A percentile compares a stretch with the other conserved stretches of the same genome.
These are phyloP conservation scores for Daedaleopsis sinensis DNA, from an alignment of 768 basidiomycete species.

Conservation along the genomic window DNA sequence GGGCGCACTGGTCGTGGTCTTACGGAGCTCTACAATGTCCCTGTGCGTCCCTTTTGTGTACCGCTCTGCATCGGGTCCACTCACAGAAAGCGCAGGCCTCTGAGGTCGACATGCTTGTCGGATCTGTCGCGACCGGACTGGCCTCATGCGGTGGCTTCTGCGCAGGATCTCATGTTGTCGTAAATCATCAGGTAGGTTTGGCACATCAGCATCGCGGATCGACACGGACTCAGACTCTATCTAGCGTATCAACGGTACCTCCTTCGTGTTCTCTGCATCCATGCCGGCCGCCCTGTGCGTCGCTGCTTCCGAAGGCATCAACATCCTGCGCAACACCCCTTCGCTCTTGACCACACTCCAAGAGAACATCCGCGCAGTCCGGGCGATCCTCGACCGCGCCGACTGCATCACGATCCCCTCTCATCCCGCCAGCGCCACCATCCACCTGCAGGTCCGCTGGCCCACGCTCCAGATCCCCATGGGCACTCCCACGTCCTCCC, in stretches of 20 bases:
- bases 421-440: conserved; percentile 83
- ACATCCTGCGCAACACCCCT: conserved; percentile 74
- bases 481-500: conserved; percentile 16
- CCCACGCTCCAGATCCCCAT: conserved; percentile 28
- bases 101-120: conserved; percentile 94
- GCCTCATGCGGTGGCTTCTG: conserved; percentile 93
- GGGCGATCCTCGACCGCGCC: conserved; percentile 78
- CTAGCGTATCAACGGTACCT: conserved; percentile 92
- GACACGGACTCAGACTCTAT: background rate
- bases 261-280: conserved; percentile 95
- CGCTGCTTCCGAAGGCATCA: conserved; percentile 84
- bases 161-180: conserved; percentile 79
- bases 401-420: conserved; percentile 87
- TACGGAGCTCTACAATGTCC: conserved; percentile 93
- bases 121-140: conserved; percentile 84
- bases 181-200: conserved; percentile 78
- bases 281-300: conserved; percentile 90
- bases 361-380: conserved; percentile 78
- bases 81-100: conserved; percentile 52
- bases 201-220: background rate
- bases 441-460: conserved; percentile 75
- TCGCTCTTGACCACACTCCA: conserved; percentile 76
- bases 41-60: conserved; percentile 49
- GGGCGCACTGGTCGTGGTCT: conserved; percentile 93
- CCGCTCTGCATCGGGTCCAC: background rate